Percentiles rank a stretch among this genome's conserved stretches.
phyloP scores from a whole-genome alignment of 2,329 filamentous ascomycete genomes.

The Nectriaceae sp. region DNA sequence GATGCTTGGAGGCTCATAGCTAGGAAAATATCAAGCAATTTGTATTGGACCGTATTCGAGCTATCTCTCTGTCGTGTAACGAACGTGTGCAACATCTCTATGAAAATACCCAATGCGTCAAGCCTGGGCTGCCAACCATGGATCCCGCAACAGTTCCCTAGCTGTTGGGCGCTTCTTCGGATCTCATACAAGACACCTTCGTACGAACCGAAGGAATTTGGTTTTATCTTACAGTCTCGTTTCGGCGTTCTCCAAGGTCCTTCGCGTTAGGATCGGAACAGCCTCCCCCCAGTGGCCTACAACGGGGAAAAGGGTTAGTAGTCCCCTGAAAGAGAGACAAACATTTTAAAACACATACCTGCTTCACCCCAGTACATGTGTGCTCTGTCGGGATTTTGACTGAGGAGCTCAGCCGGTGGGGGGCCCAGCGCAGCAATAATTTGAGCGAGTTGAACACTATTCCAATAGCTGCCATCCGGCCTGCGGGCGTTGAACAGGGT shows the following conservation, averaged over 20 bases:
- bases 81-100: no score
- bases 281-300: conserved; percentile 23
- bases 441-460: conserved; percentile 24
- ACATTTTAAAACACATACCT: conserved; percentile 13
- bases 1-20: no score
- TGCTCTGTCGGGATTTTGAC: conserved; percentile 11
- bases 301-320: background rate
- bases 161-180: conserved; percentile 24
- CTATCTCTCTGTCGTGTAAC: no score
- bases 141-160: conserved; percentile 24
- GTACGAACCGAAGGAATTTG: conserved; percentile 21
- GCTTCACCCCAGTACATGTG: conserved; percentile 25
- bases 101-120: no score
- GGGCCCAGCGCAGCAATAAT: conserved; percentile 27
- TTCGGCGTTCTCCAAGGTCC: conserved; percentile 20
- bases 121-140: conserved; percentile 18
- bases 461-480: conserved; percentile 21
- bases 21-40: no score
- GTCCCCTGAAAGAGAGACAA: background rate
- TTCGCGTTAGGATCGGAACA: conserved; percentile 20
- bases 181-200: conserved; percentile 24
- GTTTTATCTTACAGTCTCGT: conserved; percentile 17
- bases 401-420: conserved; percentile 19
- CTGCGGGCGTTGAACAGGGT: conserved; percentile 21
- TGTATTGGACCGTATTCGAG: no score